Evolutionary conservation across 2,329 filamentous ascomycete genomes (phyloP).

Genomic region (Pseudogymnoascus sp.): DNA sequence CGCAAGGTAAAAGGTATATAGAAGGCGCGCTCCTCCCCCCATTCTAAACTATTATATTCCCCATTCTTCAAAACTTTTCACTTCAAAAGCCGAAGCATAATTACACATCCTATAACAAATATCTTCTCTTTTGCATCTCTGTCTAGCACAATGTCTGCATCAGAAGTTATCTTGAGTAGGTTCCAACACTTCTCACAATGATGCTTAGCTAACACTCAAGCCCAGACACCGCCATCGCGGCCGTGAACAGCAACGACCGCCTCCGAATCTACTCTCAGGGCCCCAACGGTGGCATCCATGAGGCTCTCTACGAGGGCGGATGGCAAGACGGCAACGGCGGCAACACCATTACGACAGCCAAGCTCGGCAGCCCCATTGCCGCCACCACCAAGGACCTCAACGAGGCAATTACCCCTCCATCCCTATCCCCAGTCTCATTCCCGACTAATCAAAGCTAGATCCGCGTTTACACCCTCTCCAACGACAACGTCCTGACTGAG

Average conservation of each 20-base stretch:
- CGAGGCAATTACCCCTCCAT: not conserved
- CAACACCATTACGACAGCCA: conserved; percentile 11
- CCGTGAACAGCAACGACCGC: conserved; percentile 12
- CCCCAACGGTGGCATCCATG: conserved; percentile 14
- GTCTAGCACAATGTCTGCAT: not conserved
- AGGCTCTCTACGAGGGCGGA: conserved; percentile 11
- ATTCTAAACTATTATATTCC: not conserved
- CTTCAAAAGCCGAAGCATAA: not conserved
- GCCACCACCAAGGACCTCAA: conserved; percentile 11
- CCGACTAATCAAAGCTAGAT: not conserved
- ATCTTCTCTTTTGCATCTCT: not conserved
- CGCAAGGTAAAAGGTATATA: not conserved
- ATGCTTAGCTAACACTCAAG: not conserved
- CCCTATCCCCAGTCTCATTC: not conserved
- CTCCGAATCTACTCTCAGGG: conserved; percentile 14
- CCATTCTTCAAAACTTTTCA: not conserved
- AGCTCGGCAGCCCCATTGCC: conserved; percentile 14
- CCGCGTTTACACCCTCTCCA: conserved; percentile 14
- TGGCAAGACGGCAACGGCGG: conserved; percentile 11
- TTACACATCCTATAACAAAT: not conserved
- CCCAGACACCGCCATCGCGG: conserved; percentile 11
- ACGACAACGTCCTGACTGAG: conserved; percentile 11
- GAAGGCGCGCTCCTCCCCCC: not conserved
- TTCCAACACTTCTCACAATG: not conserved
- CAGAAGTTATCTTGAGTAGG: not conserved